Evolutionary conservation across 2,329 filamentous ascomycete species (phyloP).

Genomic region (Colletotrichum aenigma): DNA sequence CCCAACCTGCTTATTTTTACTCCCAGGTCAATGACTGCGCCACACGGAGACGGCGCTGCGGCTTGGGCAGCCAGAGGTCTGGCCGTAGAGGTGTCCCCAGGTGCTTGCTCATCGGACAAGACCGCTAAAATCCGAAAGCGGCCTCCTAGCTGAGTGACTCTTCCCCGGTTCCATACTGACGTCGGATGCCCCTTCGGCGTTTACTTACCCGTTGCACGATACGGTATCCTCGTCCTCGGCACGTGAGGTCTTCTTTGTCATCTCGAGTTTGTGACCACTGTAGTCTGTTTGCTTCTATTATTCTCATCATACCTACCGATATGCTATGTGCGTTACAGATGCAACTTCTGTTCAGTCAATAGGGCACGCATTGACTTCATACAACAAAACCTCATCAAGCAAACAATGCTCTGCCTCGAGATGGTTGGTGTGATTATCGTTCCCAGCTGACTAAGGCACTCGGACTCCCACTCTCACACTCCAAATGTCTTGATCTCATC

Average conservation of each 20-base stretch:
- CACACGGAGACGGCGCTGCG: background rate
- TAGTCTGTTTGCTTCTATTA: background rate
- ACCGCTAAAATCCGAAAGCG: constrained; percentile 1
- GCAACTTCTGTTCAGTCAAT: background rate
- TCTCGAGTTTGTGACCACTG: background rate
- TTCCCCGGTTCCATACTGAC: background rate
- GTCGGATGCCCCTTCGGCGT: background rate
- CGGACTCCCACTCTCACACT: background rate
- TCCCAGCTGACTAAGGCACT: background rate
- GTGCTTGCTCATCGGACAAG: background rate
- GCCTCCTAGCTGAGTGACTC: constrained; percentile 2
- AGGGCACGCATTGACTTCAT: background rate
- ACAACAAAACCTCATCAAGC: background rate
- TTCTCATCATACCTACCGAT: background rate
- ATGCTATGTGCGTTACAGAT: background rate
- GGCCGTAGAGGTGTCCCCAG: background rate
- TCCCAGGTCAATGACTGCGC: background rate
- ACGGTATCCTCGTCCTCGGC: background rate
- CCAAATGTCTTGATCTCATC: constrained; percentile 13
- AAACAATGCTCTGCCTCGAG: background rate
- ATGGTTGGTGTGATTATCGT: background rate
- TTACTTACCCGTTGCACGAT: background rate
- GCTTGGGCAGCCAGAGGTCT: background rate
- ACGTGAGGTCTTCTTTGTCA: background rate
- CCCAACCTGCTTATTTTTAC: background rate